phyloP scores from a whole-genome alignment of 169 alveolate species.

The Plasmodium adleri region DNA sequence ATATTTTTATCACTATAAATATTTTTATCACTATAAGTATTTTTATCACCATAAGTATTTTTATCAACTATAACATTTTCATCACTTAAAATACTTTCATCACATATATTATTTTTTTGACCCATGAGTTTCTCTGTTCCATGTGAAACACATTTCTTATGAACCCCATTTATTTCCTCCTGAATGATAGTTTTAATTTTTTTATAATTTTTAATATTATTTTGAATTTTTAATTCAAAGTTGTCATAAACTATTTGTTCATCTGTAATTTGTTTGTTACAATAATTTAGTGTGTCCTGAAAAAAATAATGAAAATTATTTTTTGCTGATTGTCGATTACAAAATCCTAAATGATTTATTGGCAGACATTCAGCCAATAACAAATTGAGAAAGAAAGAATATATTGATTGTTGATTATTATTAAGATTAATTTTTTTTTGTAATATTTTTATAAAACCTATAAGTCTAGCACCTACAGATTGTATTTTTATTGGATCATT shows the following conservation, averaged over 20 bases:
- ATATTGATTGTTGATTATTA: slow-evolving; percentile 13
- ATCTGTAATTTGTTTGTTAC: not conserved
- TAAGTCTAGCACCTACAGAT: slow-evolving; percentile 60
- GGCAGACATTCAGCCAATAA: slow-evolving; percentile 54
- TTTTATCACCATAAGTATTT: not conserved
- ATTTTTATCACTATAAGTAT: too few species aligned
- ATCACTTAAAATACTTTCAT: not conserved
- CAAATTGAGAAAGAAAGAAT: slow-evolving; percentile 25
- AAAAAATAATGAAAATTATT: slow-evolving; percentile 39
- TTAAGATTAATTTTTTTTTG: slow-evolving; percentile 36
- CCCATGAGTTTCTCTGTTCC: not conserved
- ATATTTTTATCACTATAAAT: too few species aligned
- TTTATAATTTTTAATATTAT: slow-evolving; percentile 38
- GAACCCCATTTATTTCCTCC: not conserved
- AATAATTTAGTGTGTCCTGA: slow-evolving; percentile 12
- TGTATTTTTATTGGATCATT: slow-evolving; percentile 54
- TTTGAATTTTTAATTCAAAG: slow-evolving; percentile 13
- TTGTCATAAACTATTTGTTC: slow-evolving; percentile 7
- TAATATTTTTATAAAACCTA: slow-evolving; percentile 53
- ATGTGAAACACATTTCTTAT: too few species aligned
- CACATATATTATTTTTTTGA: not conserved
- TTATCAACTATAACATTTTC: not conserved
- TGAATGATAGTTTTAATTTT: slow-evolving; percentile 18
- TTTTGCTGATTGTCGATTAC: slow-evolving; percentile 62
- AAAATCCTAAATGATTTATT: slow-evolving; percentile 52